Evolutionary conservation across 208 protist species (phyloP), one percentile per base, ranked within the genome.

Genomic region (Crithidia brevicula): DNA sequence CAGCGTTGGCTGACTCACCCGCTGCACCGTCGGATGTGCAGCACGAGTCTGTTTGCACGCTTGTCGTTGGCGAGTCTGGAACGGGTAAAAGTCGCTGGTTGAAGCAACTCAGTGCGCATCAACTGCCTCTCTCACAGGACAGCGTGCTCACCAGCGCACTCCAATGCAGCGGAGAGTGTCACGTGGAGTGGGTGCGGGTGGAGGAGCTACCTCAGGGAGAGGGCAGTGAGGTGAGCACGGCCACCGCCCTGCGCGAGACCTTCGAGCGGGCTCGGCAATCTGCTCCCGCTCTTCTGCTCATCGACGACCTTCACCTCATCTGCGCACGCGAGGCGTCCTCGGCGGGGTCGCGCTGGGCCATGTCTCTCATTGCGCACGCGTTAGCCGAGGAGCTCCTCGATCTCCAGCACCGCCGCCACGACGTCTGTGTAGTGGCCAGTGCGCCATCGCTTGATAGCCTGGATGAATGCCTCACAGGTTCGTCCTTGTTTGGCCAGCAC

Each of bases 201-300:
- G 81, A 90, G 40, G 57, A 82, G 53, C 47, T 90, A 11, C 64
- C 81, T 27, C 71, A 77, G 30, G 79, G 74, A 6, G 77, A 84
- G 51, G 62, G 56, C 6, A 69, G 67, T 22, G 75, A 77, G 60
- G 71, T 88, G 25, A 53, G 60, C 43, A 95, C 83, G 28, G 98
- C 99, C 66, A 85, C 85, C 8, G 97, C 80, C 11, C 77, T 99
- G 4, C 68, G 85, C 8, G 85, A 96, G 38, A 63, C 99, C 0
- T 99, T 99, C 60, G 60, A 67, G 31, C 88, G 81, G 27, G 98
- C 98, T 1, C 75, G 94, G 20, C 67, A 73, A 18, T 73, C 81
- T 11, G 71, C 98, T 4, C 98, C 98, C 0, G 88, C 82, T n/a
- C 52, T 71, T 3, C 45, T 91, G 8, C 11, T 79, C 20, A 25